Conservation (phyloP, 768 basidiomycete genomes). For the Agaricus subrufescens region DNA sequence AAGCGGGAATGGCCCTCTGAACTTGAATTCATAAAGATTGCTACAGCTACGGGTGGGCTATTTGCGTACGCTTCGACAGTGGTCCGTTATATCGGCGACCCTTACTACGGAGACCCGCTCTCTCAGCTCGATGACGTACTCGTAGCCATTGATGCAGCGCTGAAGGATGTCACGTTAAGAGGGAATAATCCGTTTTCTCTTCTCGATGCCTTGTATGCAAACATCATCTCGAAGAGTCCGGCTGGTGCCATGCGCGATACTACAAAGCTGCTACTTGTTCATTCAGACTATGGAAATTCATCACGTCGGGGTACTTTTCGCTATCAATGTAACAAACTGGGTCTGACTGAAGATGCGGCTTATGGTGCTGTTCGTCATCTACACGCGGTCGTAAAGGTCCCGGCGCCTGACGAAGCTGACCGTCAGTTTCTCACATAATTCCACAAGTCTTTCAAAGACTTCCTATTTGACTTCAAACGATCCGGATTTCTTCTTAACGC, state of each 20-base stretch:
- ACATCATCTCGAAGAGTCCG: not conserved
- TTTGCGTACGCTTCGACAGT: slow-evolving; percentile 22
- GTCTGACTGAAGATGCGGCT: not conserved
- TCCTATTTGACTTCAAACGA: not conserved
- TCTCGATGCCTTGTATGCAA: not conserved
- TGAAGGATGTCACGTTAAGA: not conserved
- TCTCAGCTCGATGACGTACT: not conserved
- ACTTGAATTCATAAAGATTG: slow-evolving; percentile 9
- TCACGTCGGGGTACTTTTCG: not conserved
- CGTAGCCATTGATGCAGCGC: not conserved
- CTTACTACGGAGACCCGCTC: not conserved
- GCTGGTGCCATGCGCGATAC: not conserved
- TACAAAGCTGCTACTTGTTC: not conserved
- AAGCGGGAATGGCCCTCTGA: slow-evolving; percentile 16
- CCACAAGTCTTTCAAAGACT: not conserved
- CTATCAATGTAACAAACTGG: not conserved
- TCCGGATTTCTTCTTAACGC: not conserved
- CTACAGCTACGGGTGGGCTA: slow-evolving; percentile 17
- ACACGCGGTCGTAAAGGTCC: not conserved
- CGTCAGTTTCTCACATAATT: not conserved
- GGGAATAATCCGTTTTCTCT: not conserved
- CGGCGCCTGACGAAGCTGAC: not conserved
- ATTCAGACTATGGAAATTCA: not conserved
- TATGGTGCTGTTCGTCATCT: not conserved
- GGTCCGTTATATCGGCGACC: slow-evolving; percentile 17